Conservation (phyloP, 371 early-diverging fungal species). For the Chytridiales sp. region DNA sequence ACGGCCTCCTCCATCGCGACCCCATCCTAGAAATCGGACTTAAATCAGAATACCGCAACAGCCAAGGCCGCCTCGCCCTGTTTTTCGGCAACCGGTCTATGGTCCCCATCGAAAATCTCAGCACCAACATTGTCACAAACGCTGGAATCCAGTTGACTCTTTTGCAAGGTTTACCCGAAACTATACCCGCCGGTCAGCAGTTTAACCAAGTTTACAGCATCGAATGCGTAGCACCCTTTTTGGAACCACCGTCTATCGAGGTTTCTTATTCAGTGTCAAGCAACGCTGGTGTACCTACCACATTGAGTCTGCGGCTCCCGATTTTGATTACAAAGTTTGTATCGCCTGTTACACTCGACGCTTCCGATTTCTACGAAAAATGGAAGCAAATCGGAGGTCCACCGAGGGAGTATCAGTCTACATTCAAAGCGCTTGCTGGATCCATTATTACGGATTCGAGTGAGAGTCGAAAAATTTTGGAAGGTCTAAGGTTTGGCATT, state of each 20-base stretch:
- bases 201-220: conserved; percentile 73
- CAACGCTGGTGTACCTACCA: conserved; percentile 46
- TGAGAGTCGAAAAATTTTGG: conserved; percentile 47
- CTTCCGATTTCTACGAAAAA: conserved; percentile 83
- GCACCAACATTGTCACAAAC: conserved; percentile 37
- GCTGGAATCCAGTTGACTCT: conserved; percentile 47
- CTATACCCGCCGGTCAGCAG: conserved; percentile 68
- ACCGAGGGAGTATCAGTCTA: conserved; percentile 72
- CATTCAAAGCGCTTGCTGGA: conserved; percentile 62
- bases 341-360: conserved; percentile 74
- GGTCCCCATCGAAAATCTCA: conserved; percentile 42
- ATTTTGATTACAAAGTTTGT: conserved; percentile 81
- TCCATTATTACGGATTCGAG: conserved; percentile 14
- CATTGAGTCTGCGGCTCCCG: conserved; percentile 57
- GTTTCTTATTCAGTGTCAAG: too few relatives aligned
- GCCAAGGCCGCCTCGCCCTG: conserved; percentile 81
- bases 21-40: conserved; percentile 79
- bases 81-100: conserved; percentile 85
- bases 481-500: conserved; percentile 69
- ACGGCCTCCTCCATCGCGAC: conserved; percentile 92
- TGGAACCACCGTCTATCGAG: conserved; percentile 54
- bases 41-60: conserved; percentile 83
- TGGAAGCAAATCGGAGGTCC: conserved; percentile 95
- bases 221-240: conserved; percentile 25
- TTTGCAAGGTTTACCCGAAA: conserved; percentile 45